Conservation (phyloP, 805 yeast species). For the Spencermartinsiella europaea region DNA sequence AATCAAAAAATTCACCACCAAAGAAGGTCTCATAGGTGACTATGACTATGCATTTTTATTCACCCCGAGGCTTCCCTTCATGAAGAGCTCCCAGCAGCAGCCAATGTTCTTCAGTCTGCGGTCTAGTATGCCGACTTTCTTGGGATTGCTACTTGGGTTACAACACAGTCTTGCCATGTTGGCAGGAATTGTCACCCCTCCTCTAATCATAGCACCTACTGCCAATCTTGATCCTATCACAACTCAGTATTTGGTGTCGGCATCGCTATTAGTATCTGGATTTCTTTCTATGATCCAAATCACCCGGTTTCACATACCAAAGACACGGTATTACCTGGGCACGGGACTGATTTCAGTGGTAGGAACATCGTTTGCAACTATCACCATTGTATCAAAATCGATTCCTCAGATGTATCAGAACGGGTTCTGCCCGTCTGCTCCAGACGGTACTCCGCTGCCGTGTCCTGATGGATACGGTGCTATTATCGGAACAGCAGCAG, state of each 20-base stretch:
- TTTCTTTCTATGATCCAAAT: slow-evolving; percentile 69
- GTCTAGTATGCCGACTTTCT: slow-evolving; percentile 72
- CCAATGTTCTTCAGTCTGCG: slow-evolving; percentile 66
- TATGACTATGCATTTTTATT: slow-evolving; percentile 77
- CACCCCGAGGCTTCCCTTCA: slow-evolving; percentile 75
- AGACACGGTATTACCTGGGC: slow-evolving; percentile 73
- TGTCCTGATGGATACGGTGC: slow-evolving; percentile 92
- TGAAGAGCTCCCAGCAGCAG: slow-evolving; percentile 52
- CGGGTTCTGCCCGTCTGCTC: slow-evolving; percentile 60
- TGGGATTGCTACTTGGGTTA: slow-evolving; percentile 74
- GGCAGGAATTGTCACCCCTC: slow-evolving; percentile 87
- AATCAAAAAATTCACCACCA: slow-evolving; percentile 49
- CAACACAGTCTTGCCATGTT: slow-evolving; percentile 88
- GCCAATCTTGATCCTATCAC: slow-evolving; percentile 51
- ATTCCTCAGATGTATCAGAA: slow-evolving; percentile 73
- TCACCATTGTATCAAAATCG: slow-evolving; percentile 69
- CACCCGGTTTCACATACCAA: slow-evolving; percentile 70
- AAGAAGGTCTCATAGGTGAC: slow-evolving; percentile 80
- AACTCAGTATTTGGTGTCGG: slow-evolving; percentile 65
- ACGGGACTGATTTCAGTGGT: slow-evolving; percentile 87
- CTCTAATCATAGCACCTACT: slow-evolving; percentile 59
- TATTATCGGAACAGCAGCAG: slow-evolving; percentile 73
- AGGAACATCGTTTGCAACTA: slow-evolving; percentile 87
- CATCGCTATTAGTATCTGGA: slow-evolving; percentile 65
- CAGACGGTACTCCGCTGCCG: slow-evolving; percentile 61